Conservation (phyloP, 2,329 filamentous ascomycete species). For the Alternaria tenuissima region DNA sequence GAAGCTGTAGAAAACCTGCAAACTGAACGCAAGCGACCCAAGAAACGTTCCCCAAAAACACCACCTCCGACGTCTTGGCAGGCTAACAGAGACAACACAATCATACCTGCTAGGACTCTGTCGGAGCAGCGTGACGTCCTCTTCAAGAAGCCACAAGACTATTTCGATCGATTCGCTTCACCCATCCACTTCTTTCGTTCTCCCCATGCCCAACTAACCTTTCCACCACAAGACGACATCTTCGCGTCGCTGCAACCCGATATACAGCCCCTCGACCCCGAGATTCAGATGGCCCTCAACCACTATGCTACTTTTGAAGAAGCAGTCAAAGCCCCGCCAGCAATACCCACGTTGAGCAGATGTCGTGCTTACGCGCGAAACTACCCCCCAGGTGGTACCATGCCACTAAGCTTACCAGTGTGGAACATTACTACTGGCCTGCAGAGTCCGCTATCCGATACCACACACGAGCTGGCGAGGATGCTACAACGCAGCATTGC, state of each 20-base stretch:
- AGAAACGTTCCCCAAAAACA: constrained; percentile 30
- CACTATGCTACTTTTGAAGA: constrained; percentile 38
- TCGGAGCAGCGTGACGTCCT: constrained; percentile 47
- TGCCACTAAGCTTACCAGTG: constrained; percentile 49
- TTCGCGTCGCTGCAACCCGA: constrained; percentile 39
- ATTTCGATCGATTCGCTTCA: constrained; percentile 61
- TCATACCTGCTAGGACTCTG: constrained; percentile 42
- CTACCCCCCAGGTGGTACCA: constrained; percentile 54
- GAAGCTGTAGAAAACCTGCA: constrained; percentile 15
- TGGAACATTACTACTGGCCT: constrained; percentile 53
- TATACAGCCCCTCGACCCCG: constrained; percentile 37
- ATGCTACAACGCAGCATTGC: constrained; percentile 52
- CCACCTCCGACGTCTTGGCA: constrained; percentile 39
- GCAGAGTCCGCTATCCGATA: constrained; percentile 51
- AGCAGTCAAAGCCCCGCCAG: constrained; percentile 12
- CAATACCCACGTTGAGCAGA: constrained; percentile 33
- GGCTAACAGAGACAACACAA: constrained; percentile 30
- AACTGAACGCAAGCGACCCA: constrained; percentile 13
- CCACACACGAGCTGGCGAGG: constrained; percentile 53
- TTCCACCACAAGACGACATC: constrained; percentile 35
- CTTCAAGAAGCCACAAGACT: constrained; percentile 55
- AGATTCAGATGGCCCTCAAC: constrained; percentile 38
- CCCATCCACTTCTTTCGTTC: constrained; percentile 62
- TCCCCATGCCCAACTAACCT: constrained; percentile 42
- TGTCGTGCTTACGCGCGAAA: constrained; percentile 49